Evolutionary conservation across 306 rosid species (phyloP).

Genomic region (Rosa chinensis): DNA sequence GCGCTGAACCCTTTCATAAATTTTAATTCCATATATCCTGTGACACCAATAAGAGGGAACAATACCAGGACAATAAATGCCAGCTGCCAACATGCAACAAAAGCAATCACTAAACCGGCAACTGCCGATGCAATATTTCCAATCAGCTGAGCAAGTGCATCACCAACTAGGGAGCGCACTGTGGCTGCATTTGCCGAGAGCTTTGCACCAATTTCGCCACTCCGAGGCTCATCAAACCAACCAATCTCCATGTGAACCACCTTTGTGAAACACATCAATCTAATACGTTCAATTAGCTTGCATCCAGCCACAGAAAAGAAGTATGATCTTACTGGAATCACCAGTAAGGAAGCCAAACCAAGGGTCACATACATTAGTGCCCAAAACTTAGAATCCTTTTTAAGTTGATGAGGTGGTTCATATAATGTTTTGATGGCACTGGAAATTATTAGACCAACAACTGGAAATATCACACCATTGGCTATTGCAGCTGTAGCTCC

Average conservation of each 20-base stretch:
- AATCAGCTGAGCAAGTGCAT: constrained; percentile 55
- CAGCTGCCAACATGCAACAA: constrained; percentile 61
- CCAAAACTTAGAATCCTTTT: not conserved
- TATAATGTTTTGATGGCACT: not conserved
- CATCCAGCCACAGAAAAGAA: not conserved
- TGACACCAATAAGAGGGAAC: constrained; percentile 63
- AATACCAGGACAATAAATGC: constrained; percentile 58
- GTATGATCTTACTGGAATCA: not conserved
- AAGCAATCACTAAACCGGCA: constrained; percentile 74
- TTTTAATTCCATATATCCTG: constrained; percentile 53
- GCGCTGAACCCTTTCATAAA: constrained; percentile 46
- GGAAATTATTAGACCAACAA: not conserved
- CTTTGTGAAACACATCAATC: not conserved
- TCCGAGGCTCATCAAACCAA: not conserved
- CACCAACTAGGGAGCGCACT: constrained; percentile 77
- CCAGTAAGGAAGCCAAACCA: not conserved
- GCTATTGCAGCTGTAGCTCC: not conserved
- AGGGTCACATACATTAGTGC: not conserved
- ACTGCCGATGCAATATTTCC: constrained; percentile 51
- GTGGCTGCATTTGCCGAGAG: constrained; percentile 79
- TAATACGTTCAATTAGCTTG: not conserved
- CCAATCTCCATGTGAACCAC: not conserved
- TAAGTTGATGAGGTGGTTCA: not conserved
- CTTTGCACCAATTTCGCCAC: constrained; percentile 68
- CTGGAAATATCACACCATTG: not conserved